Base-by-base conservation (phyloP, 2,329 filamentous ascomycete species). In the Exophiala alcalophila region DNA sequence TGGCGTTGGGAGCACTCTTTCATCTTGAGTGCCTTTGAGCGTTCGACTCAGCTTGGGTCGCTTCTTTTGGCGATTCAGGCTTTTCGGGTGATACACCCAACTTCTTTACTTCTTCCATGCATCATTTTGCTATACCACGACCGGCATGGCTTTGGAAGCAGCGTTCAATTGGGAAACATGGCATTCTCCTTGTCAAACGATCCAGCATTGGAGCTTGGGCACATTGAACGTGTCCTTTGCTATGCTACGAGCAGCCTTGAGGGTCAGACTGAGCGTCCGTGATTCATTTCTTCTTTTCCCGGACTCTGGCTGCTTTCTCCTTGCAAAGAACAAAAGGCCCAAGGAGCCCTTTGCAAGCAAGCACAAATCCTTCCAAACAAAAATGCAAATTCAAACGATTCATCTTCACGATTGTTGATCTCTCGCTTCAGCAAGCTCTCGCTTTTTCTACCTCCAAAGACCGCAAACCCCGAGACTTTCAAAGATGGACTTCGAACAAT, bases 341-440 rank as follows among this genome's bases (percentile, higher is more conserved):
- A 8, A 16, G 2, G 12, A 29, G 24, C 24, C 25, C 18, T 24
- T 7, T 28, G 24, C 24, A 16, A 27, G 34, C 10, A 23, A 11
- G 30, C 33, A 10, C 18, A 30, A 12, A 31, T 26, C 34, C n/a
- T 21, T 36, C 20, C 30, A 31, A 33, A 38, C 23, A 30, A 35
- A 39, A 43, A 25, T 15, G 34, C 37, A 24, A 35, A 38, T 16
- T 31, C 27, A 39, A 33, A 39, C 24, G 25, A 24, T n/a, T 30
- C 34, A 14, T 40, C 14, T 41, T 40, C 33, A 36, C 42, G 23
- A 39, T 46, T 42, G 37, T 50, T 50, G 47, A 50, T 50, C 47
- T 50, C 42, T 50, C 47, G 33, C 33, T 50, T 50, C 47, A 50
- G 47, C 47, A 50, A 47, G 35, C 47, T 45, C 38, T 46, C 38